A percentile compares a stretch with the other conserved stretches of the same genome.
Conservation (phyloP, 2,329 filamentous ascomycete species). For the Emmonsia crescens region DNA sequence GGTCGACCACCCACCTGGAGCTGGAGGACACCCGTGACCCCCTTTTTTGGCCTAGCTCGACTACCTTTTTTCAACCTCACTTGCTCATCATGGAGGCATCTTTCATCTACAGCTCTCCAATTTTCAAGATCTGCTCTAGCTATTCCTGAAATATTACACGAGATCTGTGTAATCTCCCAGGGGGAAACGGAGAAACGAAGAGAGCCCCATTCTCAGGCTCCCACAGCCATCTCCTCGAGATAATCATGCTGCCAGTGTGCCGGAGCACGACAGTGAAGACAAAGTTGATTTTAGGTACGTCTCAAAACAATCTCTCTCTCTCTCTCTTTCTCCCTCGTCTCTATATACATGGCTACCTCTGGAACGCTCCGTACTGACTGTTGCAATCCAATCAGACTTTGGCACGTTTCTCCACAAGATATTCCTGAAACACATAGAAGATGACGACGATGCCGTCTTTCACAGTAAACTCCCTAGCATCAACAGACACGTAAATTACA, state of each 20-base stretch:
- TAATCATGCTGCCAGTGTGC: not conserved
- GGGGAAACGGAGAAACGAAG: not conserved
- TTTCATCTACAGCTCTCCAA: not conserved
- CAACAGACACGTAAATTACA: conserved; percentile 10
- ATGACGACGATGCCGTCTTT: not conserved
- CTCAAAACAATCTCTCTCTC: not conserved
- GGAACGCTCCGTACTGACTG: not conserved
- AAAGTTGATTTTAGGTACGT: conserved; percentile 1
- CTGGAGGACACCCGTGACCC: not conserved
- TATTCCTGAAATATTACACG: not conserved
- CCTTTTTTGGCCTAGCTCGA: not conserved
- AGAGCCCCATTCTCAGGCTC: not conserved
- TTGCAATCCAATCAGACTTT: not conserved
- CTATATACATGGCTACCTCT: not conserved
- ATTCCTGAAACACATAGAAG: not conserved
- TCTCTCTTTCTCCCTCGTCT: not conserved
- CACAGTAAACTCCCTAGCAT: not conserved
- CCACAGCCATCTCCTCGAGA: not conserved
- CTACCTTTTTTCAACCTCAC: not conserved
- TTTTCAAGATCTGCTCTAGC: not conserved
- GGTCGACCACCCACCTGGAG: too few relatives aligned
- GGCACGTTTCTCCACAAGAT: not conserved
- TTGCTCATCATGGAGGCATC: not conserved
- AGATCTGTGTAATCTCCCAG: not conserved
- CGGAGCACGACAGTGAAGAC: not conserved